Percentiles rank a stretch among this genome's conserved stretches.
phyloP scores from a whole-genome alignment of 1,284 basidiomycete genomes.

The Vanrija sp. region DNA sequence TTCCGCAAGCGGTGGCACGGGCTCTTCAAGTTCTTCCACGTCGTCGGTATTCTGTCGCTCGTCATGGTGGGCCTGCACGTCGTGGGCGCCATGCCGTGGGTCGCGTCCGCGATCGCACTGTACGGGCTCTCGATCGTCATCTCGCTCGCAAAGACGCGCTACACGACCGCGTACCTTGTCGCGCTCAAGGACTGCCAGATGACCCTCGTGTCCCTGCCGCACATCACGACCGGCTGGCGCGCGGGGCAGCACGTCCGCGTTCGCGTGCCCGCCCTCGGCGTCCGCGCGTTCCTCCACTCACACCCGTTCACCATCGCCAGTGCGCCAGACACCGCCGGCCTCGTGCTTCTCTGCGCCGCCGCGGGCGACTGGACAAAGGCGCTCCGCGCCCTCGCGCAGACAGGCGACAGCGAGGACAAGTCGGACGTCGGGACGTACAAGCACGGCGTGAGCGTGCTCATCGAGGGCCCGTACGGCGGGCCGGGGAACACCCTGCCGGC shows the following conservation, averaged over 20 bases:
- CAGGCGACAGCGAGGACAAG: too few relatives aligned
- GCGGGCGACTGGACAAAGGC: constrained; percentile 40
- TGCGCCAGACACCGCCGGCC: constrained; percentile 35
- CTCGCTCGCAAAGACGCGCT: constrained; percentile 33
- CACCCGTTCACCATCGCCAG: constrained; percentile 50
- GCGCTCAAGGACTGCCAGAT: constrained; percentile 32
- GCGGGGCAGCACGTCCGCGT: constrained; percentile 48
- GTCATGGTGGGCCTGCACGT: constrained; percentile 75
- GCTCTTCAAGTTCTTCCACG: constrained; percentile 50
- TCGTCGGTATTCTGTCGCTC: constrained; percentile 63
- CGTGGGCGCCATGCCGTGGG: constrained; percentile 63
- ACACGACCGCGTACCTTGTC: constrained; percentile 32
- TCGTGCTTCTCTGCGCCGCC: constrained; percentile 37
- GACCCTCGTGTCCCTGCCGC: constrained; percentile 35
- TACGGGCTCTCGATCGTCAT: constrained; percentile 33
- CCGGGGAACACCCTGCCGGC: constrained; percentile 37
- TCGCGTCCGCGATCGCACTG: constrained; percentile 59
- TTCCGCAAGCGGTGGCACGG: constrained; percentile 29
- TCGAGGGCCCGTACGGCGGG: constrained; percentile 45
- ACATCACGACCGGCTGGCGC: constrained; percentile 43
- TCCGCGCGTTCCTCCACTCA: constrained; percentile 23
- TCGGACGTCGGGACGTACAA: constrained; percentile 2
- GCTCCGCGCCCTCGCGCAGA: constrained; percentile 24
- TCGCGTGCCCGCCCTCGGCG: constrained; percentile 35
- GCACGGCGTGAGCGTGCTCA: constrained; percentile 12